Base-by-base conservation (phyloP, 345 rosid species). In the Rubroshorea leprosula region DNA sequence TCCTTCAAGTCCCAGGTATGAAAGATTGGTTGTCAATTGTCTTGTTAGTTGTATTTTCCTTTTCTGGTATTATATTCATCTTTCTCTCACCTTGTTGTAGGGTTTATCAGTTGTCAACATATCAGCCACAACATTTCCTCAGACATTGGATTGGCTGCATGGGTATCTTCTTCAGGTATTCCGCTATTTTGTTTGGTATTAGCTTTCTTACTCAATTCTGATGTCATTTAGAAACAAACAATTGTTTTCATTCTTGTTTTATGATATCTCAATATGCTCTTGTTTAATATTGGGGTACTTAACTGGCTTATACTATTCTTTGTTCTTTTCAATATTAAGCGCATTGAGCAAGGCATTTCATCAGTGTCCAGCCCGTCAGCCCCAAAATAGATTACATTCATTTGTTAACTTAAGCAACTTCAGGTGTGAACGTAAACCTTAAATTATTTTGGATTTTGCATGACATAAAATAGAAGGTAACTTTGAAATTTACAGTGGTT, bases 81-180 rank as follows among this genome's bases (percentile, higher is more conserved):
- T 16, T 10, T 44, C 18, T n/a, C 16, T 44, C 47, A 13, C 18
- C 17, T 44, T 44, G 1, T 44, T 10, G 53, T 76, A 81, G 93
- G 96, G 96, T 62, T 74, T 85, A 61, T 76, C 78, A 1, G 89
- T 85, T 47, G 93, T 78, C 56, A 85, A 81, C 64, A 70, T 90
- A 80, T 81, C 97, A 0, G 96, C 96, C 41, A 90, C 90, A 49
- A 83, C 96, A 41, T 87, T 90, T 75, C 90, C 97, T 0, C 96
- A 87, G 71, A 87, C 94, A 20, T 64, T 89, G 55, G 97, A 89
- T 69, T 76, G 80, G 74, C 82, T 89, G 72, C 97, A 89, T 41
- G 79, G 80, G 62, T 72, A 86, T 81, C 90, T 89, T 75, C 94
- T 93, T 71, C 94, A 93, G 95, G 99, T 93, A 74, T 46, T 19